phyloP scores from a whole-genome alignment of 371 early-diverging fungal genomes.

The Quaeritorhiza haematococci region DNA sequence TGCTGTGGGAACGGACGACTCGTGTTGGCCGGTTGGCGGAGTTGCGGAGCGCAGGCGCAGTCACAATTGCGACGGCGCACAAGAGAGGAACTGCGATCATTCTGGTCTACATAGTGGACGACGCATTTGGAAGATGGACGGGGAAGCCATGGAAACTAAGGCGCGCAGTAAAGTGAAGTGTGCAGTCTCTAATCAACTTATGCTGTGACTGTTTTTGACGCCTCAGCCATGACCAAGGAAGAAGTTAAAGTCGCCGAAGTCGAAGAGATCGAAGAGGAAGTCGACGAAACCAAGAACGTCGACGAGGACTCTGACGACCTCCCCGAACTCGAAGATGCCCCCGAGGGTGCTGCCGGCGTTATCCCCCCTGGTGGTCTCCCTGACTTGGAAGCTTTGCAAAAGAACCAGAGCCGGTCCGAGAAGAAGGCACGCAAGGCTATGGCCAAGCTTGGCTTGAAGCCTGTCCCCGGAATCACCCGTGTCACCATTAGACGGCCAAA shows the following conservation, averaged over 20 bases:
- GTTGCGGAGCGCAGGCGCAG: no score
- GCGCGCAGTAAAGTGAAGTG: no score
- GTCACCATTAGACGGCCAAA: slow-evolving; percentile 86
- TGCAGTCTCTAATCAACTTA: no score
- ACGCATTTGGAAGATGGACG: no score
- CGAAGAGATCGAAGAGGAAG: slow-evolving; percentile 14
- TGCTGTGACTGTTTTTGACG: no score
- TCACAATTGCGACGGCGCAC: no score
- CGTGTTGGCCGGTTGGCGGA: no score
- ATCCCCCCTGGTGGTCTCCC: no score
- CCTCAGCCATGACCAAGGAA: not conserved
- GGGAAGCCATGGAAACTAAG: no score
- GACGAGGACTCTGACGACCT: slow-evolving; percentile 15
- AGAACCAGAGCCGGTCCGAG: slow-evolving; percentile 72
- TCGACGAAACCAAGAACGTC: slow-evolving; percentile 22
- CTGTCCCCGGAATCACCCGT: slow-evolving; percentile 80
- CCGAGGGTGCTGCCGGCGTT: slow-evolving; percentile 14
- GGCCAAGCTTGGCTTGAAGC: slow-evolving; percentile 85
- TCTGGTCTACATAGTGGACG: no score
- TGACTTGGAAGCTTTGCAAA: slow-evolving; percentile 22
- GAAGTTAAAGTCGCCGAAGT: slow-evolving; percentile 7
- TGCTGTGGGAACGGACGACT: no score
- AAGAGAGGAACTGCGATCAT: no score
- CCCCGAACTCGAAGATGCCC: slow-evolving; percentile 10
- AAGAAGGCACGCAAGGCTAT: slow-evolving; percentile 96